Conservation (phyloP, 805 yeast genomes). For the Blastobotrys mokoenaii region DNA sequence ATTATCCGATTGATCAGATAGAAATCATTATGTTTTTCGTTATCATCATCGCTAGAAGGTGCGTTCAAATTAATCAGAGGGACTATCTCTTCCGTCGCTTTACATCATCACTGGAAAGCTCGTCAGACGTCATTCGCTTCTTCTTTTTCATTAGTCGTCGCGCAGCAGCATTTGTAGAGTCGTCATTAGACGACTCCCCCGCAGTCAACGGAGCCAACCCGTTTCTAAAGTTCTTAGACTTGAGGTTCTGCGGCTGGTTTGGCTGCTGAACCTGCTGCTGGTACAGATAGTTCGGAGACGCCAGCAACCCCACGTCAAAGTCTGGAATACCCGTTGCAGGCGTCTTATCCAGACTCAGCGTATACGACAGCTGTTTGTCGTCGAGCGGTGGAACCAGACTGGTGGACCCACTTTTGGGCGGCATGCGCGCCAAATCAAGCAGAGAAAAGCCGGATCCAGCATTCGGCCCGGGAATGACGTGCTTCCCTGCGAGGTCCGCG, state of each 20-base stretch:
- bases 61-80: too few species aligned
- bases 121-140: not conserved
- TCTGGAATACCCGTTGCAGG: conserved; percentile 69
- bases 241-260: conserved; percentile 8
- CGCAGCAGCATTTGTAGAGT: conserved; percentile 2
- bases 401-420: conserved; percentile 14
- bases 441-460: conserved; percentile 17
- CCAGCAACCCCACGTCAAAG: conserved; percentile 59
- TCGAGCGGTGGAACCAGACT: conserved; percentile 44
- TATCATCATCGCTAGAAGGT: too few species aligned
- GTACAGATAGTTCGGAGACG: conserved; percentile 32
- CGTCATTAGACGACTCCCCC: conserved; percentile 16
- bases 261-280: not conserved
- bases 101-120: not conserved
- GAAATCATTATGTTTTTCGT: too few species aligned
- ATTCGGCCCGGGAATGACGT: conserved; percentile 29
- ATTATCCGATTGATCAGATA: too few species aligned
- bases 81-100: not conserved
- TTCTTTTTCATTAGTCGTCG: conserved; percentile 3
- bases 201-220: not conserved
- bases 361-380: conserved; percentile 38
- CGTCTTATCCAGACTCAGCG: conserved; percentile 55
- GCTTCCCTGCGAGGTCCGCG: conserved; percentile 64
- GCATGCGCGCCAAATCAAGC: conserved; percentile 20
- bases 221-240: not conserved